Conservation (phyloP, 1,139 yeast genomes). For the Taphrina deformans region DNA sequence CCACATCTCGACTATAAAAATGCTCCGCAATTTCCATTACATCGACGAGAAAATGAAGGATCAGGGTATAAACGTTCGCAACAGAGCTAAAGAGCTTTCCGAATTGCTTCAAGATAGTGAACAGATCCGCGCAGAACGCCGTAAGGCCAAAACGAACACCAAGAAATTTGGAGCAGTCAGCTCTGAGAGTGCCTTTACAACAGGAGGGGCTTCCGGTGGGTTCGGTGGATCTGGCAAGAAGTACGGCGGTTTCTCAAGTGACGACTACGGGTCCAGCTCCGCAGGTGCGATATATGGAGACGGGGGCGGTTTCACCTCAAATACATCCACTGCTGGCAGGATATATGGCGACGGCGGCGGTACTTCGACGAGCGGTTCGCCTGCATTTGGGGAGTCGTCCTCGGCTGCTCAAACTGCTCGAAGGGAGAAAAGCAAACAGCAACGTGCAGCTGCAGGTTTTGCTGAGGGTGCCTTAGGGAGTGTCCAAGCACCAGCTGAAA, state of each 20-base stretch:
- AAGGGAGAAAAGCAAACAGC: constrained; percentile 23
- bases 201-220: constrained; percentile 44
- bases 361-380: constrained; percentile 9
- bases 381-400: constrained; percentile 29
- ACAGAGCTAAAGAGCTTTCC: constrained; percentile 76
- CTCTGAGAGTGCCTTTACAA: constrained; percentile 48
- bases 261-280: constrained; percentile 48
- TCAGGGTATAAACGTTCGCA: constrained; percentile 93
- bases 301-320: constrained; percentile 62
- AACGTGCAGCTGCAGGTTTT: constrained; percentile 34
- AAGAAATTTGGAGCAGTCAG: constrained; percentile 68
- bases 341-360: constrained; percentile 42
- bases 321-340: constrained; percentile 46
- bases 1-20: constrained; percentile 74
- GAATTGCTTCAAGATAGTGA: constrained; percentile 74
- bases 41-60: constrained; percentile 92
- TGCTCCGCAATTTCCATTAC: constrained; percentile 92
- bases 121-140: constrained; percentile 77
- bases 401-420: constrained; percentile 22
- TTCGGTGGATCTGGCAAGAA: constrained; percentile 42
- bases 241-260: constrained; percentile 49
- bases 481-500: constrained; percentile 45
- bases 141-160: constrained; percentile 79
- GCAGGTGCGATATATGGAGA: constrained; percentile 69
- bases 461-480: constrained; percentile 35